Base-by-base conservation (phyloP, 768 basidiomycete genomes). In the Melanogaster broomeanus region DNA sequence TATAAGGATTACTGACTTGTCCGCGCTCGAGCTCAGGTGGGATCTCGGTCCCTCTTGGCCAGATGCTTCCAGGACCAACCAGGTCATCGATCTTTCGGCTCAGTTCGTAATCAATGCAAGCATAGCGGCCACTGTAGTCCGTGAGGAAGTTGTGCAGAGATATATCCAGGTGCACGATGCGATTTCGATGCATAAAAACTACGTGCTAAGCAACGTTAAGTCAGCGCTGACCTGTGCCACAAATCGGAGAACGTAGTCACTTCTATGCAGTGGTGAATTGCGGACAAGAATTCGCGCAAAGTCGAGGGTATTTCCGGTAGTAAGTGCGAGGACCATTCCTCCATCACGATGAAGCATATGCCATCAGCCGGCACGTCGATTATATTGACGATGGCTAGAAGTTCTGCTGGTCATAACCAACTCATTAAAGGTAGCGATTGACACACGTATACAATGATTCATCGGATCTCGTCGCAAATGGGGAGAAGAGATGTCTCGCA, bases 401-500 rank as follows among this genome's bases (percentile, higher is more conserved):
- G 42, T 28, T 19, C 19, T 53, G 48, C 9, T 45, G 44, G 64
- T 56, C 37, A 52, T 21, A 49, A 52, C 27, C 12, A 28, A 48
- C 30, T 12, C 30, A 27, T 9, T 39, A 6, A 18, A 22, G n/a
- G 49, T 42, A 33, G 27, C 40, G 35, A 45, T 30, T 49, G 37
- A 77, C 85, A 62, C 49, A 90, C 88, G 88, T 65, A 90, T 88
- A 44, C 81, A 84, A 58, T 87, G 88, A 62, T 90, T 90, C 81
- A 79, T 82, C 43, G 83, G 80, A 61, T 89, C 75, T 41, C 74
- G 63, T 53, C 78, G 72, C 55, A 84, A 63, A 13, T 77, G 72
- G 39, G 80, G 73, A 16, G 76, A 75, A 13, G 81, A 83, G 16
- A 90, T 70, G 49, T 74, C 67, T 33, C 76, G 80, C 22, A 87